Evolutionary conservation across 257 asterid species (phyloP).

Genomic region (Solanum bulbocastanum): DNA sequence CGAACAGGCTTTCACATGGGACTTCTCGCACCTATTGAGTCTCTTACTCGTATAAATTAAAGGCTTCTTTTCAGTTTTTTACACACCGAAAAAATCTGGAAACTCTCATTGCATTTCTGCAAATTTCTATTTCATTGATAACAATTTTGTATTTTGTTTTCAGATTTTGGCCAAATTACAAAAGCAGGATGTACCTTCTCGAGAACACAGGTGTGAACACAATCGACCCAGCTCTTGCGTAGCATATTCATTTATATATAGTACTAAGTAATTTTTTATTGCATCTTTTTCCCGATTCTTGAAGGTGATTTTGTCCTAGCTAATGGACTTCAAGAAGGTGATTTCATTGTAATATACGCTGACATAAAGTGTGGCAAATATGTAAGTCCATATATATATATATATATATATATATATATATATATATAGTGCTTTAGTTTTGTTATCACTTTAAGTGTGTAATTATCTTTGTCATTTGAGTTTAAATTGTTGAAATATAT

Average conservation of each 20-base stretch:
- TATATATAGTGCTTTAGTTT: background rate
- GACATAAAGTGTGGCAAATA: conserved; percentile 42
- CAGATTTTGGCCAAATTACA: conserved; percentile 53
- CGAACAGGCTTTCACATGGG: background rate
- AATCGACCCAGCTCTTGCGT: background rate
- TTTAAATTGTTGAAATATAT: background rate
- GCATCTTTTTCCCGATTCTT: background rate
- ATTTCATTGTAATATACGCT: conserved; percentile 36
- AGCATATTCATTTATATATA: background rate
- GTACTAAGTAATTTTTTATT: background rate
- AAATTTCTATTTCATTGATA: background rate
- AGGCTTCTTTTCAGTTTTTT: background rate
- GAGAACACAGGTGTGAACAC: conserved; percentile 66
- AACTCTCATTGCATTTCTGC: background rate
- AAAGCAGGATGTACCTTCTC: conserved; percentile 92
- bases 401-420: no score
- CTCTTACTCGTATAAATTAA: background rate
- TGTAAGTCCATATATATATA: conserved; percentile 24
- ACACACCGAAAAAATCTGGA: background rate
- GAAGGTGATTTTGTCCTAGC: conserved; percentile 30
- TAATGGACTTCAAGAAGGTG: conserved; percentile 39
- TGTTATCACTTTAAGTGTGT: background rate
- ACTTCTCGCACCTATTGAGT: background rate
- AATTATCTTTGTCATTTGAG: background rate
- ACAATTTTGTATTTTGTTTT: background rate